phyloP scores from a whole-genome alignment of 202 grass and related monocot species.

The Cymbopogon flexuosus region DNA sequence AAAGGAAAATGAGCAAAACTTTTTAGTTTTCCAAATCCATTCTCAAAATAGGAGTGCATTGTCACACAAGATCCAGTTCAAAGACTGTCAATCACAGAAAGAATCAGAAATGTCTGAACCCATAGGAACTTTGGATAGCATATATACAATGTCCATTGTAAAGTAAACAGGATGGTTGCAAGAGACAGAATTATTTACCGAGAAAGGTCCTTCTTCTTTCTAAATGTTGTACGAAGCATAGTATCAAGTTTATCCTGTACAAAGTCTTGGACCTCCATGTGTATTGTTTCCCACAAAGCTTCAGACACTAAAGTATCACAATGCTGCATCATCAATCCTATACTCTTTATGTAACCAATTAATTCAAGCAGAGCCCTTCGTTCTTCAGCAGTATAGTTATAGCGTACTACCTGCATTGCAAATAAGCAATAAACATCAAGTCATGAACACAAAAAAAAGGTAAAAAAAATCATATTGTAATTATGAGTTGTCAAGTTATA shows the following conservation, averaged over 20 bases:
- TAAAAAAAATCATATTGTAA: neutral
- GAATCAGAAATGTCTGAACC: conserved; percentile 5
- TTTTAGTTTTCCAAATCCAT: conserved; percentile 23
- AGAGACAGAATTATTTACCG: conserved; percentile 55
- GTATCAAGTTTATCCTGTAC: conserved; percentile 93
- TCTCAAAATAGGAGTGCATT: conserved; percentile 12
- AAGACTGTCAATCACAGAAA: conserved; percentile 8
- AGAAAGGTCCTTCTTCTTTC: conserved; percentile 94
- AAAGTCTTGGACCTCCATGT: conserved; percentile 99
- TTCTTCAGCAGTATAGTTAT: conserved; percentile 94
- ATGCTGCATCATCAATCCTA: conserved; percentile 88
- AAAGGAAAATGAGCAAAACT: conserved; percentile 33
- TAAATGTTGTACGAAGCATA: conserved; percentile 92
- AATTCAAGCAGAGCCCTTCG: conserved; percentile 83
- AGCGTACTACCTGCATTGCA: conserved; percentile 74
- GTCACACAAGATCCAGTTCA: conserved; percentile 7
- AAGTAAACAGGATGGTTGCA: conserved; percentile 25
- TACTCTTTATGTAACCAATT: conserved; percentile 92
- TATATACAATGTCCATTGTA: conserved; percentile 1
- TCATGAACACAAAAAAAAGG: conserved; percentile 19
- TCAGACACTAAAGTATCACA: conserved; percentile 93
- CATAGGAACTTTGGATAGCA: conserved; percentile 17
- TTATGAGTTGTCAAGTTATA: conserved; percentile 8
- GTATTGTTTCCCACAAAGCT: conserved; percentile 99
- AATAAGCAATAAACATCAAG: conserved; percentile 13